phyloP scores from a whole-genome alignment of 768 basidiomycete species.

The Boletales sp. region DNA sequence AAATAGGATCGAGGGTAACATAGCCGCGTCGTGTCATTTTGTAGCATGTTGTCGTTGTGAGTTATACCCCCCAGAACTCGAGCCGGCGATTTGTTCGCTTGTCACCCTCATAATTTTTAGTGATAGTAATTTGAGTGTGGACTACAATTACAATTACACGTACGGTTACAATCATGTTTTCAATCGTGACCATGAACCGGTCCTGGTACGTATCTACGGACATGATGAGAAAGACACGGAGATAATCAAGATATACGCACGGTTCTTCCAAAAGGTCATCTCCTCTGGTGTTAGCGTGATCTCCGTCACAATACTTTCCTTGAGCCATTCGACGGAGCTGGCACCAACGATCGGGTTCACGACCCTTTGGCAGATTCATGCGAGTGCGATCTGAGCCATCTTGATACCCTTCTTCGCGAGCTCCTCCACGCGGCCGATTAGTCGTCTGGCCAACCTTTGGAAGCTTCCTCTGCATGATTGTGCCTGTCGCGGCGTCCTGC shows the following conservation, averaged over 20 bases:
- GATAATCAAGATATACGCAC: conserved; percentile 8
- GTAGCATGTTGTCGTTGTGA: too few relatives aligned
- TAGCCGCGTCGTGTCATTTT: too few relatives aligned
- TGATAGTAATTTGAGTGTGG: too few relatives aligned
- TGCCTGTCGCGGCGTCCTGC: conserved; percentile 12
- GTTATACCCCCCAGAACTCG: too few relatives aligned
- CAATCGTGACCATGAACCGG: conserved; percentile 17
- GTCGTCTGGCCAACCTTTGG: conserved; percentile 33
- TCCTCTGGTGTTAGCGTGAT: conserved; percentile 29
- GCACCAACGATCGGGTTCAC: conserved; percentile 43
- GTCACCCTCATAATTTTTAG: too few relatives aligned
- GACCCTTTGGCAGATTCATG: conserved; percentile 40
- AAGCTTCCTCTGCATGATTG: conserved; percentile 19
- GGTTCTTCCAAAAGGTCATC: conserved; percentile 28
- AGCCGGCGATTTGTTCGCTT: too few relatives aligned
- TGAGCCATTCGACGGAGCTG: conserved; percentile 30
- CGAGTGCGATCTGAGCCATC: conserved; percentile 46
- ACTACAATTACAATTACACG: conserved; percentile 4
- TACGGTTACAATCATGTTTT: neutral
- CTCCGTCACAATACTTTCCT: conserved; percentile 26
- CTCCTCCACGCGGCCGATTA: conserved; percentile 38
- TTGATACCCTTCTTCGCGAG: conserved; percentile 36
- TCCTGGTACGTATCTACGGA: conserved; percentile 17
- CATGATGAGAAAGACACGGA: neutral
- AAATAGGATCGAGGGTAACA: too few relatives aligned